phyloP scores from a whole-genome alignment of 2,329 filamentous ascomycete species.

The Ilyonectria robusta region DNA sequence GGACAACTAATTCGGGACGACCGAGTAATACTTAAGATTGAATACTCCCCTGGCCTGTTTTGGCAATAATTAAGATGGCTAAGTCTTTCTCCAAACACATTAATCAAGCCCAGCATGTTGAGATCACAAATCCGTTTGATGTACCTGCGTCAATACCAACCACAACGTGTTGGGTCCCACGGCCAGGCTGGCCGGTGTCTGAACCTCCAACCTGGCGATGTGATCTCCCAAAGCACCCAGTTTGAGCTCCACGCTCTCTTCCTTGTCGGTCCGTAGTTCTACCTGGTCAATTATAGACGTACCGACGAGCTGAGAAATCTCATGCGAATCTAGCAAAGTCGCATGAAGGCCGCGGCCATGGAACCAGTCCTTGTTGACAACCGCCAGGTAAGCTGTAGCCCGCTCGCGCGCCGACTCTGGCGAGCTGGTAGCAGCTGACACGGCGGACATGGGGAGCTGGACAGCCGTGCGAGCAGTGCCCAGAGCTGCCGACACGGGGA shows the following conservation, averaged over 20 bases:
- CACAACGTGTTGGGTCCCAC: constrained; percentile 52
- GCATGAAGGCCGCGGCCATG: constrained; percentile 56
- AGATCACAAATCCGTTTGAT: background rate
- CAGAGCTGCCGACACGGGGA: constrained; percentile 57
- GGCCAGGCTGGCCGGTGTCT: constrained; percentile 43
- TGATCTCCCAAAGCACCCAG: constrained; percentile 46
- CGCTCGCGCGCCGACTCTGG: constrained; percentile 59
- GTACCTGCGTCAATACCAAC: constrained; percentile 50
- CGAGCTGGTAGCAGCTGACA: constrained; percentile 53
- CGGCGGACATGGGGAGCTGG: constrained; percentile 52
- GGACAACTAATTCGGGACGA: too few species aligned
- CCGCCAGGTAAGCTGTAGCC: constrained; percentile 57
- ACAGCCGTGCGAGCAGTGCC: constrained; percentile 54
- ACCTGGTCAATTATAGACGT: constrained; percentile 57
- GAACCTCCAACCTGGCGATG: constrained; percentile 50
- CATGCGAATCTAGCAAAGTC: constrained; percentile 52
- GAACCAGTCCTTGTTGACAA: constrained; percentile 62
- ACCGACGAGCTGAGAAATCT: constrained; percentile 48
- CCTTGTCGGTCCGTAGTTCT: constrained; percentile 50
- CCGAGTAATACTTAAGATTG: too few species aligned
- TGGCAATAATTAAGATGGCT: too few species aligned
- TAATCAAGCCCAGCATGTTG: background rate
- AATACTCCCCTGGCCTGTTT: too few species aligned
- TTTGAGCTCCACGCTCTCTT: constrained; percentile 36
- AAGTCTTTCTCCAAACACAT: background rate